Percentiles rank a stretch among this genome's conserved stretches.
These are phyloP conservation scores for Metschnikowia reukaufii DNA, from an alignment of 805 yeast species.

Conservation along the genomic window DNA sequence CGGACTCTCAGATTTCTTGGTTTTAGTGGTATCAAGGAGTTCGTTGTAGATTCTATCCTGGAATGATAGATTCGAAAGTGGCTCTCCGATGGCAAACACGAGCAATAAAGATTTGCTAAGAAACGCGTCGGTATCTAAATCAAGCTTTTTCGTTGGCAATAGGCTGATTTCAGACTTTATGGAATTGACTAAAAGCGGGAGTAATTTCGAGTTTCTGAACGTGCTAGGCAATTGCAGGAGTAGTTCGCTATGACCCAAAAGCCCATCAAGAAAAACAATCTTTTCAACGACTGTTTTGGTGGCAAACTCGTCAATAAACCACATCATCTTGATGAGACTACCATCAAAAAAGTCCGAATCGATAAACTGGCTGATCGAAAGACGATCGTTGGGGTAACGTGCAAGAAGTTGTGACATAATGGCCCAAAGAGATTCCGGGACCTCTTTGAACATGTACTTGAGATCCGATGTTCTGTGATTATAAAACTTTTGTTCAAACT, in stretches of 20 bases:
- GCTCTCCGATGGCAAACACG: slow-evolving; percentile 60
- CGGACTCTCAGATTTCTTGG: slow-evolving; percentile 22
- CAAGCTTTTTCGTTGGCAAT: slow-evolving; percentile 19
- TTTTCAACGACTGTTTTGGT: slow-evolving; percentile 71
- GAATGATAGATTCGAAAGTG: slow-evolving; percentile 74
- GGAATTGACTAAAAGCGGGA: slow-evolving; percentile 63
- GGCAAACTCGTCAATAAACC: slow-evolving; percentile 78
- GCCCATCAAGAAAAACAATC: slow-evolving; percentile 63
- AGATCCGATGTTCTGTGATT: slow-evolving; percentile 36
- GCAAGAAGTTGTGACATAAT: slow-evolving; percentile 54
- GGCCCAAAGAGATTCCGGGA: slow-evolving; percentile 57
- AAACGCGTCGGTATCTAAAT: slow-evolving; percentile 36
- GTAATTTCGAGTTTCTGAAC: slow-evolving; percentile 64
- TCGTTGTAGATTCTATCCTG: slow-evolving; percentile 63
- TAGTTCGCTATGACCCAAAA: slow-evolving; percentile 37
- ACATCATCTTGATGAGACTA: slow-evolving; percentile 75
- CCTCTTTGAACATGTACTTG: slow-evolving; percentile 48
- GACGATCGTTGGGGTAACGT: slow-evolving; percentile 56
- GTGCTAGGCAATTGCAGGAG: slow-evolving; percentile 38
- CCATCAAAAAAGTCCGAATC: slow-evolving; percentile 77
- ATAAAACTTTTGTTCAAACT: slow-evolving; percentile 47
- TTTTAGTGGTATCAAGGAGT: slow-evolving; percentile 29
- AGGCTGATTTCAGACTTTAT: slow-evolving; percentile 41
- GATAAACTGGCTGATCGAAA: slow-evolving; percentile 65
- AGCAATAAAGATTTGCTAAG: slow-evolving; percentile 52